Conservation (phyloP, 176 grass and related monocot genomes). For the Bonia amplexicaulis region DNA sequence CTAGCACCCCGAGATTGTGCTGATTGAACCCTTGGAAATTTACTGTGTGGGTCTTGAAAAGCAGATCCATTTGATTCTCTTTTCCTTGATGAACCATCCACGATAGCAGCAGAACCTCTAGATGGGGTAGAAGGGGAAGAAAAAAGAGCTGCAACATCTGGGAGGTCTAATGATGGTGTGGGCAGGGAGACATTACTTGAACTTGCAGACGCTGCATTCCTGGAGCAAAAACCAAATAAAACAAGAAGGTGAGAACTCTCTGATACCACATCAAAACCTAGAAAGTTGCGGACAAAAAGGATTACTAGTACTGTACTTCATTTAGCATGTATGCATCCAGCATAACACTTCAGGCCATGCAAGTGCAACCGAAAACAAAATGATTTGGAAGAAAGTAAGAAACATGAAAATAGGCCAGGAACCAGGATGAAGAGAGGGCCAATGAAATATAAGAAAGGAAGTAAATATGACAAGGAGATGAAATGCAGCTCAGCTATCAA, state of each 20-base stretch:
- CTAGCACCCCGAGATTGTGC: constrained; percentile 38
- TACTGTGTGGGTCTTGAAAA: constrained; percentile 33
- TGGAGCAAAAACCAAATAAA: not conserved
- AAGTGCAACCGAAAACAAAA: not conserved
- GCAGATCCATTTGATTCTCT: constrained; percentile 77
- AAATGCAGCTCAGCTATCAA: not conserved
- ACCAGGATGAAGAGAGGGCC: not conserved
- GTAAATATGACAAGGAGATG: not conserved
- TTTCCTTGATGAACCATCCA: constrained; percentile 60
- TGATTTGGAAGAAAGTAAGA: not conserved
- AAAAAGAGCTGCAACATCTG: constrained; percentile 66
- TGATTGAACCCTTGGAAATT: constrained; percentile 59
- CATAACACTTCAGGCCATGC: not conserved
- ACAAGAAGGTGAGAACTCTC: not conserved
- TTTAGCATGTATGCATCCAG: not conserved
- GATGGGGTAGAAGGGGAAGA: constrained; percentile 23
- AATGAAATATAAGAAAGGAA: not conserved
- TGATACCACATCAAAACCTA: not conserved
- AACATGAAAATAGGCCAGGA: not conserved
- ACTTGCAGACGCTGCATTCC: constrained; percentile 11
- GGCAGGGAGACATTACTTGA: constrained; percentile 34
- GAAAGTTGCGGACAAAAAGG: not conserved
- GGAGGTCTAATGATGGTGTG: constrained; percentile 64
- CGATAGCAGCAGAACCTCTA: constrained; percentile 32
- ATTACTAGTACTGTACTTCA: not conserved